These are phyloP conservation scores for Vitis rupestris DNA, from an alignment of 164 flowering plant genomes.

Conservation along the genomic window DNA sequence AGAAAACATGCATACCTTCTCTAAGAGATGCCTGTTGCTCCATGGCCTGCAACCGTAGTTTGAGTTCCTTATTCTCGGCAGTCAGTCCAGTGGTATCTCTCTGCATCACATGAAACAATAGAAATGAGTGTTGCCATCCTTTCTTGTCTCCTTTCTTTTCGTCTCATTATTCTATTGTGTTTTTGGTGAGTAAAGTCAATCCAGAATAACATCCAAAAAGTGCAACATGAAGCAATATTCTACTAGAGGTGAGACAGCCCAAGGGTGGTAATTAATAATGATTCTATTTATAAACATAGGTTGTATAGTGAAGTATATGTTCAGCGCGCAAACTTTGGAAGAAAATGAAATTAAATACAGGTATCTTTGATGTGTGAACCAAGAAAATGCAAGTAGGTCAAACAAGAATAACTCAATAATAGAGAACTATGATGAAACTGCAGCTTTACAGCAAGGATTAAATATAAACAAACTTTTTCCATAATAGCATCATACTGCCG, in stretches of 20 bases:
- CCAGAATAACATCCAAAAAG: neutral
- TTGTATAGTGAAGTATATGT: neutral
- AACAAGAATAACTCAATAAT: too few species aligned
- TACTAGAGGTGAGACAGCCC: too few species aligned
- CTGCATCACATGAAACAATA: conserved; percentile 46
- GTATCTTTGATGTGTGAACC: too few species aligned
- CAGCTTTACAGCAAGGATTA: too few species aligned
- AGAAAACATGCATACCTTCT: conserved; percentile 59
- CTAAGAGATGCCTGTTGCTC: conserved; percentile 96
- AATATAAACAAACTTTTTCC: too few species aligned
- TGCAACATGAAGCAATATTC: neutral
- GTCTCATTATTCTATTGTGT: neutral
- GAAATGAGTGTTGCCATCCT: neutral
- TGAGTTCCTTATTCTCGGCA: conserved; percentile 89
- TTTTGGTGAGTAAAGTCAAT: neutral
- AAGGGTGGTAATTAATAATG: neutral
- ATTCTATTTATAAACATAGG: neutral
- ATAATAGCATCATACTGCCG: too few species aligned
- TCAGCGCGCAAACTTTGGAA: neutral
- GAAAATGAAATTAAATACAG: neutral
- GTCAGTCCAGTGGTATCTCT: conserved; percentile 81
- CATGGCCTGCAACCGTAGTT: conserved; percentile 83
- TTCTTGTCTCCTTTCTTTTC: neutral
- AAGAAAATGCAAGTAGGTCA: too few species aligned
- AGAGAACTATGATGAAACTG: too few species aligned